phyloP scores from a whole-genome alignment of 106 monocot genomes.

The Amphibolis antarctica region DNA sequence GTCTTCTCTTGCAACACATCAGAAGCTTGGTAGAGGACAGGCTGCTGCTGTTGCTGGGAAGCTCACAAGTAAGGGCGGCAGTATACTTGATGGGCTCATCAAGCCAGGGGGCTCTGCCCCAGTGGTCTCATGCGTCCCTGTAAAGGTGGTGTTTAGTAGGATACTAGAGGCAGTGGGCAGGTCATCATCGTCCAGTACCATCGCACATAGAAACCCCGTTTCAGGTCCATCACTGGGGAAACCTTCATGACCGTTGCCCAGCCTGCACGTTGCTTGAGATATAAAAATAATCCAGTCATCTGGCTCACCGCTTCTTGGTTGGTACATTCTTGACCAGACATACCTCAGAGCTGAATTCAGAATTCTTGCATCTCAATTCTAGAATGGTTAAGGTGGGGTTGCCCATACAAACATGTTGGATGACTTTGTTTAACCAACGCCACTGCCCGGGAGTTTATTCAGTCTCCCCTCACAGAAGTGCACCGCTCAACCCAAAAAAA shows the following conservation, averaged over 20 bases:
- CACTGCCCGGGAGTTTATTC: background rate
- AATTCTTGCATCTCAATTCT: background rate
- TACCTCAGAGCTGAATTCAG: background rate
- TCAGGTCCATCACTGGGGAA: background rate
- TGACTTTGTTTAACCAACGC: constrained; percentile 10
- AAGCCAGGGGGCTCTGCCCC: constrained; percentile 10
- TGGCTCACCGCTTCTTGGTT: background rate
- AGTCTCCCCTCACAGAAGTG: no score
- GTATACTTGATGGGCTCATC: constrained; percentile 12
- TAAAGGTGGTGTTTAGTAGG: constrained; percentile 31
- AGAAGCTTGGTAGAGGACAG: background rate
- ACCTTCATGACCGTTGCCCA: constrained; percentile 2
- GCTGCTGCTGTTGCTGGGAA: background rate
- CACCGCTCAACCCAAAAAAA: no score
- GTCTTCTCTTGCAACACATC: constrained; percentile 23
- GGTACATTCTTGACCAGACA: background rate
- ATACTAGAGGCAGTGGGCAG: constrained; percentile 25
- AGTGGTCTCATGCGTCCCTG: constrained; percentile 26
- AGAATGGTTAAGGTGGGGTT: constrained; percentile 1
- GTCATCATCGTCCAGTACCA: constrained; percentile 6
- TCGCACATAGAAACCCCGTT: background rate
- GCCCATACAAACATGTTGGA: constrained; percentile 2
- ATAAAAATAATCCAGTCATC: background rate
- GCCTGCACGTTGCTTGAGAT: background rate
- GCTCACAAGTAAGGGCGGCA: background rate